A percentile compares a stretch with the other conserved stretches of the same genome.
Evolutionary conservation across 805 yeast genomes (phyloP).

Genomic region (Metschnikowia arizonensis): DNA sequence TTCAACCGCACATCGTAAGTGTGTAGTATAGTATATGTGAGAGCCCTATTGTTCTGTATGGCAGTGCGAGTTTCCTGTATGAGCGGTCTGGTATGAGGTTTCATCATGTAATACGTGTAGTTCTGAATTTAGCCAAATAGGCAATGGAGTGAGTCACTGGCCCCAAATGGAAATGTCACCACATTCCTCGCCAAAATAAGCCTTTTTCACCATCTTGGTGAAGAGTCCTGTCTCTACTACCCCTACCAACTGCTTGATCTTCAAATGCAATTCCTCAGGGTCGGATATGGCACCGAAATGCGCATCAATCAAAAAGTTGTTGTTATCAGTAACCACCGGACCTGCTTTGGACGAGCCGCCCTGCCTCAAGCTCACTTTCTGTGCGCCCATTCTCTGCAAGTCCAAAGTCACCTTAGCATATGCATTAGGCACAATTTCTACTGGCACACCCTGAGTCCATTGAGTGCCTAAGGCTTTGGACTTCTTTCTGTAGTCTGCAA

Average conservation of each 20-base stretch:
- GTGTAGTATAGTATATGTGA: not conserved
- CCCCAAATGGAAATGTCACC: conserved; percentile 44
- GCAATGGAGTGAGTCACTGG: not conserved
- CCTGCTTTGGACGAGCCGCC: conserved; percentile 95
- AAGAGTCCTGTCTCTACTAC: conserved; percentile 96
- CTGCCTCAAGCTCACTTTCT: conserved; percentile 61
- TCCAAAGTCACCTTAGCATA: conserved; percentile 71
- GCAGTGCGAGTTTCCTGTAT: not conserved
- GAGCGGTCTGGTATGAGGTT: not conserved
- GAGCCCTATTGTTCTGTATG: not conserved
- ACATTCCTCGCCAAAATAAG: conserved; percentile 83
- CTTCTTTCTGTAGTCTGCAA: conserved; percentile 88
- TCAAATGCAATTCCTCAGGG: conserved; percentile 50
- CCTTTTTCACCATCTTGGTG: conserved; percentile 65
- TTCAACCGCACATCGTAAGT: not conserved
- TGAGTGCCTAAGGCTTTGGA: conserved; percentile 67
- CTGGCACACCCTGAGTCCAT: conserved; percentile 92
- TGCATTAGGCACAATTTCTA: conserved; percentile 89
- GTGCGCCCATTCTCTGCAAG: conserved; percentile 60
- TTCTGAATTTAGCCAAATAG: too few species aligned
- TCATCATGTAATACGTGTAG: not conserved
- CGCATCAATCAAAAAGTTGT: conserved; percentile 89
- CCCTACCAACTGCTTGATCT: conserved; percentile 76
- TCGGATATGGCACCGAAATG: conserved; percentile 74
- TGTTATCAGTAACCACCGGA: conserved; percentile 93